Base-by-base conservation (phyloP, 768 basidiomycete species). In the Boletus rubropictus region DNA sequence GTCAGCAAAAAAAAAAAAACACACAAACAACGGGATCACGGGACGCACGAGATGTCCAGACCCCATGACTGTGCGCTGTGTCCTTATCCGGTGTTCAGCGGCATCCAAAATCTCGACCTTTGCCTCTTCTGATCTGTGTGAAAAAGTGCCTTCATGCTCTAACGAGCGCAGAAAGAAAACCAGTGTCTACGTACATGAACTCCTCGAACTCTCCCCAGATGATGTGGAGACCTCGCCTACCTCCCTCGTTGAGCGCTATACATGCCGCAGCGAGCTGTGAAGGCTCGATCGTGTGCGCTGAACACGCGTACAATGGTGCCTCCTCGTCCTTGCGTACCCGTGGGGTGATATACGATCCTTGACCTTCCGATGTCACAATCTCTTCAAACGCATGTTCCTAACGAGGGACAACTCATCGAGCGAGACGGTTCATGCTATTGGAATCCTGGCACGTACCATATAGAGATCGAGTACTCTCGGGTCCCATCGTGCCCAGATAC, bases 181-280 rank as follows among this genome's bases (percentile, higher is more conserved):
- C 25, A 0, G 15, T 15, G 29, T 14, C 38, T 18, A 58, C 58
- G 14, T 21, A 65, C 64, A 65, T 48, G 35, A 67, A 65, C 24
- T 65, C 65, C 20, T 63, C 60, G 1, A 42, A 46, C 25, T 65
- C 65, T 0, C 61, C 64, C 65, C 65, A 65, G 1, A 67, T 33
- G 21, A 67, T 7, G 37, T 65, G 64, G 0, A 63, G 47, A 1
- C 63, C 60, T 9, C 44, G 51, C 31, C 22, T 47, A 5, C 44
- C 53, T 28, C 4, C 25, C 18, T 32, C 25, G 17, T 46, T 48
- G 32, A 64, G 51, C 12, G 42, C 25, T 9, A 17, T 18, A 20
- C 64, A 63, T 33, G 55, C 25, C 4, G 22, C n/a, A 12, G 56
- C 54, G 20, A 65, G 53, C 39, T 63, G 56, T 1, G 40, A 33